phyloP scores from a whole-genome alignment of 2,329 filamentous ascomycete genomes.

The Fusarium beomiforme region DNA sequence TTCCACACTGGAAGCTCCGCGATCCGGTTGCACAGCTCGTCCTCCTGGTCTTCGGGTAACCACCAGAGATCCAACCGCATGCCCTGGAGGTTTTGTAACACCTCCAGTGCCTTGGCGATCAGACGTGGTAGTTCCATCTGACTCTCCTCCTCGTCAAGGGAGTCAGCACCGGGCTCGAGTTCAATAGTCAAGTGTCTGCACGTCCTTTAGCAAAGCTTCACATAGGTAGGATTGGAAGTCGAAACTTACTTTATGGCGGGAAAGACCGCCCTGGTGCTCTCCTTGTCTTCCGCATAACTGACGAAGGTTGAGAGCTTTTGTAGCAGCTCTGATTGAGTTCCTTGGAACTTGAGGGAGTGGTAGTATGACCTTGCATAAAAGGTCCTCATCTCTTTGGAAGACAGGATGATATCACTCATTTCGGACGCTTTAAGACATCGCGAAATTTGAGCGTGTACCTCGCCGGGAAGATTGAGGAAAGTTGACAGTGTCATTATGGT shows the following conservation, averaged over 20 bases:
- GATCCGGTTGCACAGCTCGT: background rate
- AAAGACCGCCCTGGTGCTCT: background rate
- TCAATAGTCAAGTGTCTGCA: background rate
- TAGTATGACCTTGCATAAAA: accelerated
- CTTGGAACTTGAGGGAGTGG: background rate
- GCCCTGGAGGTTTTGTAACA: background rate
- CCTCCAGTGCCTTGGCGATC: background rate
- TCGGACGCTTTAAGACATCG: background rate
- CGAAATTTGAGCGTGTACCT: background rate
- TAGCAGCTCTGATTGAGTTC: background rate
- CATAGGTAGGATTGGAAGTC: too few species aligned
- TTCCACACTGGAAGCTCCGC: background rate
- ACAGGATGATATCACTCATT: accelerated
- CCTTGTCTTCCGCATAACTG: background rate
- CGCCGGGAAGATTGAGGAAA: accelerated
- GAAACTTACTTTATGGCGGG: background rate
- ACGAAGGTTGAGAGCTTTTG: too few species aligned
- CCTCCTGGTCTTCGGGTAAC: background rate
- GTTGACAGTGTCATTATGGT: background rate
- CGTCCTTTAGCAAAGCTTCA: background rate
- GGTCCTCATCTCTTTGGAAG: accelerated
- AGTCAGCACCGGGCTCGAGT: accelerated
- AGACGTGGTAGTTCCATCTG: background rate
- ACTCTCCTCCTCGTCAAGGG: accelerated
- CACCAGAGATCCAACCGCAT: background rate